Evolutionary conservation across 352 stramenopile species (phyloP).

Genomic region (Globisporangium splendens): DNA sequence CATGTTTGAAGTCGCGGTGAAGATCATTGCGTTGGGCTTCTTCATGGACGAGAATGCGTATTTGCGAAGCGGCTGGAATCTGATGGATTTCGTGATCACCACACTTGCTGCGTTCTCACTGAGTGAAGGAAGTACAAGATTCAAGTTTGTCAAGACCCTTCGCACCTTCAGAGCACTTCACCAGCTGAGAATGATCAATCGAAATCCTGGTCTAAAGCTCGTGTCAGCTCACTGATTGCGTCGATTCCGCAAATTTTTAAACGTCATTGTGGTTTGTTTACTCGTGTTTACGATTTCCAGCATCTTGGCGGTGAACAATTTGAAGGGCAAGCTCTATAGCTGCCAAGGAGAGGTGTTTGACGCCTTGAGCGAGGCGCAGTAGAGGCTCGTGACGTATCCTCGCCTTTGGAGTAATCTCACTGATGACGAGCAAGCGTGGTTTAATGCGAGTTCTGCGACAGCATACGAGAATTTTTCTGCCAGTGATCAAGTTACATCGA

Average conservation of each 20-base stretch:
- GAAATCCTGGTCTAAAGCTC: slow-evolving; percentile 60
- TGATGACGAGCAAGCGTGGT: slow-evolving; percentile 30
- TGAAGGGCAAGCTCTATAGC: slow-evolving; percentile 85
- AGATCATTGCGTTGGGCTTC: slow-evolving; percentile 84
- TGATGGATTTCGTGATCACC: slow-evolving; percentile 89
- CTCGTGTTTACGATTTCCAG: slow-evolving; percentile 87
- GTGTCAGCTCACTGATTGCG: slow-evolving; percentile 77
- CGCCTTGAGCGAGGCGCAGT: slow-evolving; percentile 26
- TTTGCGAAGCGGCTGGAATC: slow-evolving; percentile 84
- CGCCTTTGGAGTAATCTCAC: slow-evolving; percentile 42
- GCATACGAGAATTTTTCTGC: slow-evolving; percentile 14
- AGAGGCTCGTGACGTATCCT: slow-evolving; percentile 45
- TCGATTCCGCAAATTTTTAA: slow-evolving; percentile 78
- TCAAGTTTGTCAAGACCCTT: slow-evolving; percentile 65
- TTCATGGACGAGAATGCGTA: slow-evolving; percentile 63
- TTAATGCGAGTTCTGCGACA: slow-evolving; percentile 18
- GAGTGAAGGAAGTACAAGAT: slow-evolving; percentile 59
- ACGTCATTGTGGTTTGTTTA: slow-evolving; percentile 80
- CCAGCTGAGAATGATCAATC: slow-evolving; percentile 83
- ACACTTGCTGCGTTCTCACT: slow-evolving; percentile 67
- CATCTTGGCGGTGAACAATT: slow-evolving; percentile 88
- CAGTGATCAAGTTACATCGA: slow-evolving; percentile 31
- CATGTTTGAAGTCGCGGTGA: slow-evolving; percentile 80
- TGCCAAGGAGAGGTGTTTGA: slow-evolving; percentile 58
- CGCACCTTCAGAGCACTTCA: slow-evolving; percentile 76